phyloP scores from a whole-genome alignment of 129 eudicot species.

The Helianthus annuus region DNA sequence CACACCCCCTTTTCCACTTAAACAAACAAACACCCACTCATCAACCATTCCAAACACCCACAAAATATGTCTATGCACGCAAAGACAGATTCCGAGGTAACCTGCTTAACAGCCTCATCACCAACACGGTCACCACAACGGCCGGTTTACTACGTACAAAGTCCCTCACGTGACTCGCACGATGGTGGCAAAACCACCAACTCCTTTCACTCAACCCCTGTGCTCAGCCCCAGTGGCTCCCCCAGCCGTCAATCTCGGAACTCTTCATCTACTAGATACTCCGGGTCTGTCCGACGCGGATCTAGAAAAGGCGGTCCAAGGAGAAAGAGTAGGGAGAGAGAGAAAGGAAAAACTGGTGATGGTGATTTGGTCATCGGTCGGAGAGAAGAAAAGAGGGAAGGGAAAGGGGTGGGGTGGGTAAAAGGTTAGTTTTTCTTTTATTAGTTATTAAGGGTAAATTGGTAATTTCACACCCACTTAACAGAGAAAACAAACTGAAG shows the following conservation, averaged over 20 bases:
- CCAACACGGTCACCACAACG: conserved; percentile 62
- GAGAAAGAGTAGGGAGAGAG: too few species aligned
- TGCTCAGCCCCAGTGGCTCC: conserved; percentile 88
- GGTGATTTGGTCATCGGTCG: too few species aligned
- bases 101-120: conserved; percentile 78
- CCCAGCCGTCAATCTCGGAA: conserved; percentile 92
- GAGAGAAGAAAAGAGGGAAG: too few species aligned
- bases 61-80: conserved; percentile 50
- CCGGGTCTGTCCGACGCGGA: conserved; percentile 83
- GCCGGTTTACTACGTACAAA: conserved; percentile 84
- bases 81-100: conserved; percentile 86
- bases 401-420: too few species aligned
- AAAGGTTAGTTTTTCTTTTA: too few species aligned
- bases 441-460: too few species aligned
- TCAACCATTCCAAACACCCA: background rate
- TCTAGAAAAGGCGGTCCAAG: conserved; percentile 63
- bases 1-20: background rate
- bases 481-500: too few species aligned
- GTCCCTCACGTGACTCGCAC: conserved; percentile 95
- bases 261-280: conserved; percentile 87
- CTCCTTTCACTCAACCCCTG: conserved; percentile 94
- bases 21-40: background rate
- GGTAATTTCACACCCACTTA: too few species aligned
- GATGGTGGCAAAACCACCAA: conserved; percentile 94
- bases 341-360: too few species aligned